Percentiles rank a stretch among this genome's conserved stretches.
These are phyloP conservation scores for Cystofilobasidium ferigula DNA, from an alignment of 768 basidiomycete genomes.

Conservation along the genomic window DNA sequence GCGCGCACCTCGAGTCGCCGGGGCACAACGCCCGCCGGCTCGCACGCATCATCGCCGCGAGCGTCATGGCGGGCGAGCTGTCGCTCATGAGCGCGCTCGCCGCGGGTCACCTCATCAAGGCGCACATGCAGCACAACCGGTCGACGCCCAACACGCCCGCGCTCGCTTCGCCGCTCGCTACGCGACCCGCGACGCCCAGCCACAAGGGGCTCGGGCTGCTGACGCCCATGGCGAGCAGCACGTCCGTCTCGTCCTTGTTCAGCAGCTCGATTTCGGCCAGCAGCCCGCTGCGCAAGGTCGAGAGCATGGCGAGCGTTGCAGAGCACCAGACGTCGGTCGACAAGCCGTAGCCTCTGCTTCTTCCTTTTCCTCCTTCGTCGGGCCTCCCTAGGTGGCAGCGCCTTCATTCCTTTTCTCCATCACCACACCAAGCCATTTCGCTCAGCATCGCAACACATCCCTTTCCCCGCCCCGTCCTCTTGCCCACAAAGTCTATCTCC, in stretches of 20 bases:
- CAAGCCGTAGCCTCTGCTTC: neutral
- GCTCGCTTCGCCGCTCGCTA: constrained; percentile 21
- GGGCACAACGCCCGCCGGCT: constrained; percentile 82
- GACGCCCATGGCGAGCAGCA: constrained; percentile 21
- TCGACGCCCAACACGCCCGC: constrained; percentile 27
- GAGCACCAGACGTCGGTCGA: constrained; percentile 6
- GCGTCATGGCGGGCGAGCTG: constrained; percentile 96
- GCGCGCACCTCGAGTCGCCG: constrained; percentile 73
- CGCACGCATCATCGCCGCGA: constrained; percentile 76
- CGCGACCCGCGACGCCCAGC: constrained; percentile 17
- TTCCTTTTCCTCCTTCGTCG: too few relatives aligned
- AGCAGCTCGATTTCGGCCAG: constrained; percentile 1
- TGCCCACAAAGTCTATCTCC: too few relatives aligned
- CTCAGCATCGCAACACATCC: too few relatives aligned
- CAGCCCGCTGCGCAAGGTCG: constrained; percentile 9
- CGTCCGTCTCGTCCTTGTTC: constrained; percentile 21
- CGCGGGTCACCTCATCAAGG: constrained; percentile 85
- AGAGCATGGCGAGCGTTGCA: constrained; percentile 1
- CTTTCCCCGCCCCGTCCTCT: too few relatives aligned
- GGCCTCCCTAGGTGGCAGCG: too few relatives aligned
- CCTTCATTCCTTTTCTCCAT: too few relatives aligned
- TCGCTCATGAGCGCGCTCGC: constrained; percentile 84
- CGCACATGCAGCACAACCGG: constrained; percentile 27
- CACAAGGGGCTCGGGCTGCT: constrained; percentile 17
- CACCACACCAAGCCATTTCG: too few relatives aligned